A percentile compares a stretch with the other conserved stretches of the same genome.
Evolutionary conservation across 208 protist genomes (phyloP).

Genomic region (Chromosphaera perkinsii): DNA sequence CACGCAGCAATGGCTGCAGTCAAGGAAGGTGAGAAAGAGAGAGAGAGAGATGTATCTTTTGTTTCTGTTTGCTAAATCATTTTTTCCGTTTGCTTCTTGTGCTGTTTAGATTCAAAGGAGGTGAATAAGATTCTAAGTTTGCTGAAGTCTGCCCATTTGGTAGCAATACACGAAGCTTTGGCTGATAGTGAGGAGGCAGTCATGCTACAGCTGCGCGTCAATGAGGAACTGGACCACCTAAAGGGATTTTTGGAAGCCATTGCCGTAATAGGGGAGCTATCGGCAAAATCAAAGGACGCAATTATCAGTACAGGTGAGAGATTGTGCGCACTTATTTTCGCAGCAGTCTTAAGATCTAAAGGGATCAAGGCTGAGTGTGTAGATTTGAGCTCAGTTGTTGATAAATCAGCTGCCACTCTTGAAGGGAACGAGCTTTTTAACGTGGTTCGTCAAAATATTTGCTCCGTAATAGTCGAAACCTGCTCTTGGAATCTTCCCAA

Average conservation of each 20-base stretch:
- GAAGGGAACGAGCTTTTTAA: too few relatives aligned
- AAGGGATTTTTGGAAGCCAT: constrained; percentile 4
- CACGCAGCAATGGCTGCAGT: constrained; percentile 10
- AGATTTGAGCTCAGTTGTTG: background rate
- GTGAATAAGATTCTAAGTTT: constrained; percentile 13
- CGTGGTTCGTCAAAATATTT: too few relatives aligned
- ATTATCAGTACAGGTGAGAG: constrained; percentile 29
- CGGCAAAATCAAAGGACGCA: constrained; percentile 15
- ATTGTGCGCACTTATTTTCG: constrained; percentile 24
- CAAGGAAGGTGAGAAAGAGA: background rate
- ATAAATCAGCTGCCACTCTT: constrained; percentile 1
- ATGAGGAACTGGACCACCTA: constrained; percentile 27
- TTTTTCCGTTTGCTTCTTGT: too few relatives aligned
- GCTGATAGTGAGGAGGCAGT: constrained; percentile 5
- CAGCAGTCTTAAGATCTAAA: constrained; percentile 12
- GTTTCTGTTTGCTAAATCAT: too few relatives aligned
- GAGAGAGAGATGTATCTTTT: too few relatives aligned
- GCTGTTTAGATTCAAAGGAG: too few relatives aligned
- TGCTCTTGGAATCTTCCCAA: too few relatives aligned
- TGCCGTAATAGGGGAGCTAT: constrained; percentile 34
- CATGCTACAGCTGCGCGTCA: constrained; percentile 25
- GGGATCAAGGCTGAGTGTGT: background rate
- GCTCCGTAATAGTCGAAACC: too few relatives aligned
- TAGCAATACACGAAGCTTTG: constrained; percentile 35
- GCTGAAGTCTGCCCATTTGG: constrained; percentile 24